Evolutionary conservation across 768 basidiomycete species (phyloP).

Genomic region (Suillus paluster): DNA sequence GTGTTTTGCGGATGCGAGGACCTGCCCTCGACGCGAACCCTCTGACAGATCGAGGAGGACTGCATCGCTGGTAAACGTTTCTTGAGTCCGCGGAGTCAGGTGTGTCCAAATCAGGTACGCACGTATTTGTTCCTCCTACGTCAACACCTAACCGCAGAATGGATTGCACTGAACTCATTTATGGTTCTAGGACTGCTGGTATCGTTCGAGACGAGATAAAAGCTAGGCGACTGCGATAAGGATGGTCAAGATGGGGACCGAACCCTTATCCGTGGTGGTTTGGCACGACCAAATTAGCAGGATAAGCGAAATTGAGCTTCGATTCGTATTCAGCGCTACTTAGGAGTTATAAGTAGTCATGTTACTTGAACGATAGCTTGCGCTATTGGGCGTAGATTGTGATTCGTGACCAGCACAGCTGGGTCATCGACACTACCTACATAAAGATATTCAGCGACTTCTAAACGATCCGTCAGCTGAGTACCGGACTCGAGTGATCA

Average conservation of each 20-base stretch:
- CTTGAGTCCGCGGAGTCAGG: neutral
- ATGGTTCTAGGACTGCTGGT: neutral
- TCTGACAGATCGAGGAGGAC: conserved; percentile 26
- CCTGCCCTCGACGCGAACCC: conserved; percentile 14
- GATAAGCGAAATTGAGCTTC: neutral
- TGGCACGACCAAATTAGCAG: neutral
- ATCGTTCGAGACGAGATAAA: neutral
- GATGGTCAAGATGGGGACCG: neutral
- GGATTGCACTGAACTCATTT: conserved; percentile 3
- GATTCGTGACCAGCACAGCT: neutral
- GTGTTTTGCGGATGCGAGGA: conserved; percentile 45
- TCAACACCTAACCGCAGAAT: conserved; percentile 36
- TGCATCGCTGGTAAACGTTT: conserved; percentile 35
- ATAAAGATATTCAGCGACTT: neutral
- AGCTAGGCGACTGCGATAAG: neutral
- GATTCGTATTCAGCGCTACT: neutral
- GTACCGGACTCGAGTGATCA: neutral
- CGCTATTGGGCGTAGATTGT: neutral
- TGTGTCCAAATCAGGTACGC: neutral
- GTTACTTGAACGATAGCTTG: neutral
- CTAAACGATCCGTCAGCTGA: neutral
- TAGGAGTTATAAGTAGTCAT: conserved; percentile 1
- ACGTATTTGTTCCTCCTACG: conserved; percentile 41
- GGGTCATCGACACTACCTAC: neutral
- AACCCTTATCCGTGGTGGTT: neutral